Base-by-base conservation (phyloP, 2,329 filamentous ascomycete species). In the Alternaria sp. region DNA sequence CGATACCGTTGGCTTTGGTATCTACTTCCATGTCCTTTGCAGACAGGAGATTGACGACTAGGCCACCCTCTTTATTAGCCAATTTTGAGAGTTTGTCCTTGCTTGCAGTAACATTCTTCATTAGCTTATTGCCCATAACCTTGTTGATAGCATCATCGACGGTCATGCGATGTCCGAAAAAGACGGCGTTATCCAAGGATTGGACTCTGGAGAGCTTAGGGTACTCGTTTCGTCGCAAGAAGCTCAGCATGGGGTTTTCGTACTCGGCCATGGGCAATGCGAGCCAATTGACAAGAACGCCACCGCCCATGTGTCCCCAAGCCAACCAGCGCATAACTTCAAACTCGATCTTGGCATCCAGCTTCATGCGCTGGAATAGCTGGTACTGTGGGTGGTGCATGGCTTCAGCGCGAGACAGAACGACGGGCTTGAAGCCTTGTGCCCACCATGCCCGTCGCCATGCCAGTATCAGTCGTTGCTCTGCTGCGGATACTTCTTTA, bases 391-490 rank as follows among this genome's bases (percentile, higher is more conserved):
- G 91, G 72, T 97, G 95, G 71, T 88, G 88, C 82, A 89, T 90
- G 17, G 93, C 93, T 74, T 98, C 94, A 1, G 85, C 87, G 14
- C 87, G 85, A 50, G 90, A 89, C 55, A 98, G 79, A 39, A 98
- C 90, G 7, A 95, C 83, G 0, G 95, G 94, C 62, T 84, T 88
- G 79, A 98, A 97, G 10, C 94, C 95, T 70, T 96, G 88, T 0
- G 93, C 92, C 91, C 92, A 98, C 93, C 94, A 98, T 3, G 94
- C 93, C 44, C 92, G 86, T 60, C 93, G 86, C 95, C 95, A 98
- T 52, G 91, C 90, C 56, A 96, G 81, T 48, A 98, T 83, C 58
- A 98, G 80, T 58, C 89, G 85, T 71, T 89, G 89, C 74, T 97
- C 91, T 4, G 91, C 90, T 59, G 90, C 85, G 67, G 86, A 86